Evolutionary conservation across 352 stramenopile species (phyloP).

Genomic region (Globisporangium sylvaticum): DNA sequence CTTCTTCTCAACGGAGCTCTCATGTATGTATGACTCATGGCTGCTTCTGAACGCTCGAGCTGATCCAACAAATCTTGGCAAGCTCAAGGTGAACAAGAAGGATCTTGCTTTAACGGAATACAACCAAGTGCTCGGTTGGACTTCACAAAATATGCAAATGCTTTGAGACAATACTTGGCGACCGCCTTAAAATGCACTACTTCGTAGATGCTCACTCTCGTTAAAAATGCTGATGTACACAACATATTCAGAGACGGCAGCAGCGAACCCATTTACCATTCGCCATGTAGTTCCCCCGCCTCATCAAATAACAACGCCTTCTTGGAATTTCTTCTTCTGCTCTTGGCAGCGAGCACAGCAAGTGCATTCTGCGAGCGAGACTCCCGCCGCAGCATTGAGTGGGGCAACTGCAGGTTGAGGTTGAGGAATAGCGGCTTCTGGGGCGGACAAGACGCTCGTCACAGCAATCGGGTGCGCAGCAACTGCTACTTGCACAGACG

Average conservation of each 20-base stretch:
- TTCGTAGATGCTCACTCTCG: no score
- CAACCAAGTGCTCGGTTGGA: no score
- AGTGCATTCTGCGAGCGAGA: not conserved
- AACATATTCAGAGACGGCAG: not conserved
- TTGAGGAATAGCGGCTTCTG: not conserved
- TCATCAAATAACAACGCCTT: not conserved
- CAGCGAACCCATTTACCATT: not conserved
- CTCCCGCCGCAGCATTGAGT: not conserved
- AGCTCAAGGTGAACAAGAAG: no score
- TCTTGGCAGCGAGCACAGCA: slow-evolving; percentile 5
- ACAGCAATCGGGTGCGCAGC: not conserved
- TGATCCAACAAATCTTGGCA: no score
- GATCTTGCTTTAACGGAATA: no score
- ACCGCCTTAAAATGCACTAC: no score
- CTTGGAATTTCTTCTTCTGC: not conserved
- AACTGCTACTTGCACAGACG: not conserved
- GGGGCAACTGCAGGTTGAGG: not conserved
- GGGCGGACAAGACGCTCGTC: not conserved
- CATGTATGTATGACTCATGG: no score
- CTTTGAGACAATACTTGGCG: no score
- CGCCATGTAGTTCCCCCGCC: not conserved
- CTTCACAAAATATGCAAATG: no score
- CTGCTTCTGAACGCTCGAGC: no score
- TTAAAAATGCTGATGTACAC: not conserved
- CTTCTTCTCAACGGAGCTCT: no score